phyloP scores from a whole-genome alignment of 106 monocot species.

The Platanthera zijinensis region DNA sequence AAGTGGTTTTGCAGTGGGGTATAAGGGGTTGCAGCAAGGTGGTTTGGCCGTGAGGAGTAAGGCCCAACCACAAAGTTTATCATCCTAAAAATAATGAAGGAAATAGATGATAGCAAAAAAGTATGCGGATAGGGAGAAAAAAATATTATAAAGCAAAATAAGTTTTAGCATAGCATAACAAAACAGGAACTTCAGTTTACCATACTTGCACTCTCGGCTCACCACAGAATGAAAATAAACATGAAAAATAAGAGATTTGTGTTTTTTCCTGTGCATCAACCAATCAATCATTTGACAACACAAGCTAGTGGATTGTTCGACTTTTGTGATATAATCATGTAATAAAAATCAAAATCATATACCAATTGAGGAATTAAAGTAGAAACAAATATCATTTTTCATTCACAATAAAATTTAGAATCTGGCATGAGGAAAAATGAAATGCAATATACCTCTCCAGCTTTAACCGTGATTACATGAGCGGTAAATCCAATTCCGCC shows the following conservation, averaged over 20 bases:
- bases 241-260: neutral
- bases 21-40: no score
- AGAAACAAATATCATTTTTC: conserved; percentile 1
- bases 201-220: neutral
- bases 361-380: neutral
- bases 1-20: no score
- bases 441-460: conserved; percentile 16
- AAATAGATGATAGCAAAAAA: neutral
- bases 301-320: neutral
- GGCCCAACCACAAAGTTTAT: neutral
- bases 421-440: neutral
- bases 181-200: neutral
- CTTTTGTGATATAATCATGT: neutral
- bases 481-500: conserved; percentile 21
- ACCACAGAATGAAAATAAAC: neutral
- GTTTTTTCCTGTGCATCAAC: neutral
- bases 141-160: neutral
- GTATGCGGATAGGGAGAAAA: neutral
- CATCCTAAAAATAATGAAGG: neutral
- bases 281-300: neutral
- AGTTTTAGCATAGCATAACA: neutral
- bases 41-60: no score
- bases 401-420: neutral
- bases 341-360: neutral
- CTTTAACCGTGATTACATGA: conserved; percentile 22